Percentiles rank a stretch among this genome's conserved stretches.
Conservation (phyloP, 1,284 basidiomycete species). For the Ceratobasidium theobromae region DNA sequence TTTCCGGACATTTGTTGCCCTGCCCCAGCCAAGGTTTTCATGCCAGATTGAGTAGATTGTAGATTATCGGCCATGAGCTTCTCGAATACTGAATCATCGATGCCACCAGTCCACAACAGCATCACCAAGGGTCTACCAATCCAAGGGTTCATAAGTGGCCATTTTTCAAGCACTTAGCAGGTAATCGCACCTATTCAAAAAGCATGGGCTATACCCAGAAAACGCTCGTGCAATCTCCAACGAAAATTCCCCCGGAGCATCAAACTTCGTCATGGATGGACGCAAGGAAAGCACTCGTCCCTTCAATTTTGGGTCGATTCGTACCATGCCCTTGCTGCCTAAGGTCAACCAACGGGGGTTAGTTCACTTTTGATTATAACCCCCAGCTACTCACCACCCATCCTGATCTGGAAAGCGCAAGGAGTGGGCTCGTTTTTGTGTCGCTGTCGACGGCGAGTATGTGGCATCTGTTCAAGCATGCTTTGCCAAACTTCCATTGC, state of each 20-base stretch:
- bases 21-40: conserved; percentile 47
- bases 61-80: conserved; percentile 50
- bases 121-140: conserved; percentile 41
- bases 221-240: conserved; percentile 71
- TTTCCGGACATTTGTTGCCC: conserved; percentile 40
- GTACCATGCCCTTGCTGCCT: conserved; percentile 64
- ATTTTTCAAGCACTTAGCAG: conserved; percentile 39
- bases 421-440: conserved; percentile 6
- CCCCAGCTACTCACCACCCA: conserved; percentile 60
- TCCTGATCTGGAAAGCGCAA: conserved; percentile 66
- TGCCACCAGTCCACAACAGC: conserved; percentile 9
- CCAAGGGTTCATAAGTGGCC: conserved; percentile 59
- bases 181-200: conserved; percentile 61
- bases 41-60: conserved; percentile 44
- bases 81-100: conserved; percentile 4
- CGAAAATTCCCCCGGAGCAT: conserved; percentile 49
- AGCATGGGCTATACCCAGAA: conserved; percentile 55
- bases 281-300: conserved; percentile 60
- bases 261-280: conserved; percentile 75
- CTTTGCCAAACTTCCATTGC: conserved; percentile 36
- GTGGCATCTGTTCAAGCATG: conserved; percentile 26
- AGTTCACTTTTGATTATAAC: too few relatives aligned
- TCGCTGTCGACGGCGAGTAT: not conserved
- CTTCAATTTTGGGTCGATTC: conserved; percentile 56
- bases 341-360: too few relatives aligned